Percentiles rank a stretch among this genome's conserved stretches.
phyloP scores from a whole-genome alignment of 768 basidiomycete species.

The Kwoniella sp. region DNA sequence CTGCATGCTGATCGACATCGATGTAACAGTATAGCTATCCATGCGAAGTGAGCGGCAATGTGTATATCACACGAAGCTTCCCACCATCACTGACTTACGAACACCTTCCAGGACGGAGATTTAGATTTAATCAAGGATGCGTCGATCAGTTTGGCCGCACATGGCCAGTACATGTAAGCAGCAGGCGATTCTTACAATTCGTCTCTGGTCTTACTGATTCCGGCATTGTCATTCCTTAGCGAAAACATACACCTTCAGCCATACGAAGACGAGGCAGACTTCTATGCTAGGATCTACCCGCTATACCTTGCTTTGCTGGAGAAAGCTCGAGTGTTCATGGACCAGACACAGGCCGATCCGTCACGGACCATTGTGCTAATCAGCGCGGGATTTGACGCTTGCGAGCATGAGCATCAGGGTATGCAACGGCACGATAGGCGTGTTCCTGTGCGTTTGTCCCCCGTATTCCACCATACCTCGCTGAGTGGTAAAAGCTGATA shows the following conservation, averaged over 20 bases:
- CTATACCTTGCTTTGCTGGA: slow-evolving; percentile 68
- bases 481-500: background rate
- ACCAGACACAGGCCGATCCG: slow-evolving; percentile 63
- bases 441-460: slow-evolving; percentile 63
- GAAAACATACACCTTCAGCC: slow-evolving; percentile 70
- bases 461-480: background rate
- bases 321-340: slow-evolving; percentile 72
- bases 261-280: slow-evolving; percentile 72
- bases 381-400: slow-evolving; percentile 94
- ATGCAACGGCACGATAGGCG: slow-evolving; percentile 94
- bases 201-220: no score
- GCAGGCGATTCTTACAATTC: background rate
- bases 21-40: slow-evolving; percentile 63
- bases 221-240: slow-evolving; percentile 31
- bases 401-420: slow-evolving; percentile 81
- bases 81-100: slow-evolving; percentile 2
- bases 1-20: no score
- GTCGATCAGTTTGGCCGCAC: slow-evolving; percentile 74
- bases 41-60: slow-evolving; percentile 71
- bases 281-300: slow-evolving; percentile 74
- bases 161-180: slow-evolving; percentile 76
- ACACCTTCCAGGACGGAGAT: slow-evolving; percentile 72
- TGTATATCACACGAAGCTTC: slow-evolving; percentile 5
- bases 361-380: slow-evolving; percentile 82
- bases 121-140: slow-evolving; percentile 78